These are phyloP conservation scores for Daedaleopsis sinensis DNA, from an alignment of 768 basidiomycete species.

Conservation along the genomic window DNA sequence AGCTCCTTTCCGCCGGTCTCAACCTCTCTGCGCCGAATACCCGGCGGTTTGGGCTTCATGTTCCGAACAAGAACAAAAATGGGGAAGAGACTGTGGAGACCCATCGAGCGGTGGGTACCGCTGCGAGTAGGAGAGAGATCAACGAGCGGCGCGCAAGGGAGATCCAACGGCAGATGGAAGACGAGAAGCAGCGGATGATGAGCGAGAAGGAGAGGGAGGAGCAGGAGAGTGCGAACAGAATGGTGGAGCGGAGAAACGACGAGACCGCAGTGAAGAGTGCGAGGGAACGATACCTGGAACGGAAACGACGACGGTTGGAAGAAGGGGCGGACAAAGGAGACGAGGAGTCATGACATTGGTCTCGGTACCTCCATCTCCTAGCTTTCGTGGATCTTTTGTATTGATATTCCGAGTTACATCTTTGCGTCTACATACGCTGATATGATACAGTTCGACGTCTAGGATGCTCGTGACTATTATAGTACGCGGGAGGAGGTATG, in stretches of 20 bases:
- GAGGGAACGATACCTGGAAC: conserved; percentile 70
- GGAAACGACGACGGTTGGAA: conserved; percentile 81
- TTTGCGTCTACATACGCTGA: not conserved
- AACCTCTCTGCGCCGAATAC: conserved; percentile 88
- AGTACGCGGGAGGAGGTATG: not conserved
- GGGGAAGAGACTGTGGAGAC: conserved; percentile 41
- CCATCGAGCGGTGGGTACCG: conserved; percentile 83
- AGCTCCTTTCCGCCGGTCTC: conserved; percentile 87
- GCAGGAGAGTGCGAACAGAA: conserved; percentile 64
- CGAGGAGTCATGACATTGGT: conserved; percentile 3
- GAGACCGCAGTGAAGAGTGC: conserved; percentile 76
- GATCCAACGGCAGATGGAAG: conserved; percentile 77
- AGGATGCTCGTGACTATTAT: not conserved
- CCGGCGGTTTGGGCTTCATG: conserved; percentile 59
- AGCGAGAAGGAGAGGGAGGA: conserved; percentile 61
- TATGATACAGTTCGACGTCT: no score
- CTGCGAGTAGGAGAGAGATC: conserved; percentile 80
- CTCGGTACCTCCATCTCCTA: not conserved
- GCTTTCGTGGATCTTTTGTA: not conserved
- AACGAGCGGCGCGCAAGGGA: conserved; percentile 81
- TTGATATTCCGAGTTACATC: not conserved
- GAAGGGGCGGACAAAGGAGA: conserved; percentile 21
- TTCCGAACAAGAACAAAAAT: conserved; percentile 24
- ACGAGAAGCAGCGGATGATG: conserved; percentile 64
- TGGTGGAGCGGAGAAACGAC: conserved; percentile 75